Base-by-base conservation (phyloP, 2,329 filamentous ascomycete species). In the Didymella sp. region DNA sequence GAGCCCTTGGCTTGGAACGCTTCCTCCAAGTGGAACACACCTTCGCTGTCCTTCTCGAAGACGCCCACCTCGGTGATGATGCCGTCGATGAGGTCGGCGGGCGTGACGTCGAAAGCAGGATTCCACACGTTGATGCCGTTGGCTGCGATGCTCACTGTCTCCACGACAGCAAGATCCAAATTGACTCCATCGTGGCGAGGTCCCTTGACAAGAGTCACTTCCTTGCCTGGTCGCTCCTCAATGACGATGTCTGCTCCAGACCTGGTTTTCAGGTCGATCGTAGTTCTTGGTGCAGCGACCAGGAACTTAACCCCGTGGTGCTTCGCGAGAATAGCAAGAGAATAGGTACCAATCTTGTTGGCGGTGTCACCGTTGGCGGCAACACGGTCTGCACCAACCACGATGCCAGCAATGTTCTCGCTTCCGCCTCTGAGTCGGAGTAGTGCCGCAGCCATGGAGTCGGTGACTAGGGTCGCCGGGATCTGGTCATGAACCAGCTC, bases 311-410 rank as follows among this genome's bases (percentile, higher is more conserved):
- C 84, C 17, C 91, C 90, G 70, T 99, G 95, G 70, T 93, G 82
- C 63, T 85, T 88, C 21, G 95, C 95, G 27, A 96, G 83, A n/a
- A 98, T 92, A 3, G 95, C 92, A 4, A 99, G 84, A 51, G 89
- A 85, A 75, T 99, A 98, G 0, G 95, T 99, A 48, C 95, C 95
- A 60, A 99, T 96, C 81, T 99, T 99, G 81, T 99, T 99, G 53
- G 95, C 95, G 0, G 95, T 98, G 78, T 99, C 95, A 27, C 95
- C 95, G 70, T 99, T 99, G 47, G 92, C 90, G 28, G 94, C 95
- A 13, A 99, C 95, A 54, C 95, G 87, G 75, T 99, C 95, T 2
- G 95, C 95, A 25, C 95, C 95, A 0, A 99, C 95, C 27, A 99
- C 89, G 48, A 99, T 91, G 6, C 92, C 94, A 6, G 87, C 85